phyloP scores from a whole-genome alignment of 495 filamentous ascomycete species.

The Astrocystis sublimbata region DNA sequence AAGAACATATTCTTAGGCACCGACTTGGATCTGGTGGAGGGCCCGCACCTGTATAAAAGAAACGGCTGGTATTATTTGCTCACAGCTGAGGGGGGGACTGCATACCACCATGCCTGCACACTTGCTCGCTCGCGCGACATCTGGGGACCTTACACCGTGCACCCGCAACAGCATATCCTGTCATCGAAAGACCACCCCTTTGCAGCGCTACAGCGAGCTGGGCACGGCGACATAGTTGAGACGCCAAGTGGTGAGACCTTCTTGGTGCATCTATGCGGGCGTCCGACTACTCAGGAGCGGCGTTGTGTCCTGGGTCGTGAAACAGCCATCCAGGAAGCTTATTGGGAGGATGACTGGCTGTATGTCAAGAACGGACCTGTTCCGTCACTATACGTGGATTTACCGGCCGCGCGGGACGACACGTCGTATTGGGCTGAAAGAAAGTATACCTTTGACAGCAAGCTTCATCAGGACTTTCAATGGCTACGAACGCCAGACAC shows the following conservation, averaged over 20 bases:
- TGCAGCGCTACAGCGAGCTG: constrained; percentile 53
- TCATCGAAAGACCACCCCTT: constrained; percentile 47
- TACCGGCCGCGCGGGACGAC: constrained; percentile 51
- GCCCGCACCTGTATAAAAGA: constrained; percentile 60
- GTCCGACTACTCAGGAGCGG: constrained; percentile 53
- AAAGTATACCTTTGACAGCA: constrained; percentile 48
- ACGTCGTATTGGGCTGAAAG: constrained; percentile 53
- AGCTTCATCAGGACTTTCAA: constrained; percentile 55
- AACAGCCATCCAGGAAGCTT: constrained; percentile 55
- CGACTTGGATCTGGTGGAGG: constrained; percentile 58
- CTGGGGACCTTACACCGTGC: constrained; percentile 59
- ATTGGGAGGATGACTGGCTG: constrained; percentile 58
- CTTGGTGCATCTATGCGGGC: constrained; percentile 54
- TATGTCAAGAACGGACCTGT: constrained; percentile 58
- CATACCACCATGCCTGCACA: constrained; percentile 55
- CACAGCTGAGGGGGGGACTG: constrained; percentile 65
- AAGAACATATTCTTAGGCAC: constrained; percentile 59
- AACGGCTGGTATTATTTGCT: constrained; percentile 60
- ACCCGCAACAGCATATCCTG: constrained; percentile 50
- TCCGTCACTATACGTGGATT: constrained; percentile 53
- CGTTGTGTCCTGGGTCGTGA: constrained; percentile 59
- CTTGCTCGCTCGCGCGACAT: constrained; percentile 55
- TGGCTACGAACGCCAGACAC: constrained; percentile 58
- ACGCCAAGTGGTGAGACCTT: constrained; percentile 58
- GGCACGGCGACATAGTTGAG: constrained; percentile 61